A percentile compares a stretch with the other conserved stretches of the same genome.
These are phyloP conservation scores for Nannochloropsis granulata DNA, from an alignment of 108 stramenopile species.

Conservation along the genomic window DNA sequence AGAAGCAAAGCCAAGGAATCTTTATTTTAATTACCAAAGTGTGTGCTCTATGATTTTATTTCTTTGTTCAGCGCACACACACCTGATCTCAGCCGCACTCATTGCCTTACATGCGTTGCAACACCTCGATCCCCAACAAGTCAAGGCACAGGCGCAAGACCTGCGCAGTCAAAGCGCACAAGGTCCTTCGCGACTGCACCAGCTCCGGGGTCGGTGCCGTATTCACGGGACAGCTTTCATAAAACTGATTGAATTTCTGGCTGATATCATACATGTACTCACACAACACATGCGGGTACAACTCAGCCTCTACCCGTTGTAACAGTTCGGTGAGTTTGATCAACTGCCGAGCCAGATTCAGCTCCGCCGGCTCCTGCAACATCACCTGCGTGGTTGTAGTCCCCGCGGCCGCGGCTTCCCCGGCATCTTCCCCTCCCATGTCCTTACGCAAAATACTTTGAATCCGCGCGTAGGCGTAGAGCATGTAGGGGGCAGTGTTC, in stretches of 20 bases:
- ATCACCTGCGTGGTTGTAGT: background rate
- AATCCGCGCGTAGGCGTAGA: conserved; percentile 41
- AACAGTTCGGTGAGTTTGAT: conserved; percentile 30
- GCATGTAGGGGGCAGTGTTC: conserved; percentile 44
- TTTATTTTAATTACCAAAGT: no score
- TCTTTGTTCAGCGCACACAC: no score
- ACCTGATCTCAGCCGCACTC: background rate
- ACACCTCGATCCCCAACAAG: background rate
- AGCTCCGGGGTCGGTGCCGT: conserved; percentile 12
- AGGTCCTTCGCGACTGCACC: background rate
- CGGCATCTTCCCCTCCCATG: conserved; percentile 11
- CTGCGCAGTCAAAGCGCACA: background rate
- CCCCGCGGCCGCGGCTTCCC: conserved; percentile 5
- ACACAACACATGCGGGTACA: conserved; percentile 23
- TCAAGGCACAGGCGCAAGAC: background rate
- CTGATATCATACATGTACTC: conserved; percentile 40
- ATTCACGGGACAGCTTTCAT: conserved; percentile 37
- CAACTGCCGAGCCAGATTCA: conserved; percentile 19
- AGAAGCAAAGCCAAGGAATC: no score
- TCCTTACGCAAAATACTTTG: conserved; percentile 11
- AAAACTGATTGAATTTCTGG: conserved; percentile 37
- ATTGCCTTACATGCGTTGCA: background rate
- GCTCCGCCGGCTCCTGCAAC: conserved; percentile 28
- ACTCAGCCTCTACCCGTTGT: conserved; percentile 9
- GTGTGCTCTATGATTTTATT: no score